Evolutionary conservation across 179 eudicot genomes (phyloP), one percentile per base, ranked within the genome.

Genomic region (Corrigiola litoralis): DNA sequence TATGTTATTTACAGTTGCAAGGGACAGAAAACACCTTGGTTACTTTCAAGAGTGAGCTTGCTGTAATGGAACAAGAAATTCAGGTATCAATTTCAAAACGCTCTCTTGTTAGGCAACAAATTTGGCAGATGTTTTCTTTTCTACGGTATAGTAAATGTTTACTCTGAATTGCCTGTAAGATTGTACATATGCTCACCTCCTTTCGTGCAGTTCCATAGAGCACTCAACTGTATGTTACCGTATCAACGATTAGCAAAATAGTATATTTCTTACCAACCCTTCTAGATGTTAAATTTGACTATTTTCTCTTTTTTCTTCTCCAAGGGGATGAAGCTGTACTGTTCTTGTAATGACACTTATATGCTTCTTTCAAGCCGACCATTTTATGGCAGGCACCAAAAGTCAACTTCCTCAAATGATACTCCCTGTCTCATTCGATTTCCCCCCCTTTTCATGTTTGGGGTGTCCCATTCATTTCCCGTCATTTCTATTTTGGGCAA

Each of bases 41-140:
- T 73, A 62, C 79, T 64, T 86, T 87, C 65, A 90, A 87, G 77
- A 79, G 83, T 66, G 97, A 90, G 58, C 92, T 94, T 72, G 90
- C 97, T 50, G 81, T 66, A 13, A 53, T 80, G 64, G 95, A 86
- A 67, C 81, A 66, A 63, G 95, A 94, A 78, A 69, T 94, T 62
- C 83, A 94, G 99, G 99, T 90, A 61, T 37, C 46, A 50, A 5
- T 38, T 24, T 48, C 9, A 34, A 4, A 25, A 11, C 14, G 29
- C 44, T 21, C 46, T 45, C 33, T 38, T 11, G 41, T 52, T 5
- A 32, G 57, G 44, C 18, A n/a, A 23, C 17, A 4, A 20, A 17
- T 58, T n/a, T 16, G 27, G 59, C 24, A 40, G 2, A 21, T 58
- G 25, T 23, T 16, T 28, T 64, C 24, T 24, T 24, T 5, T 41